Evolutionary conservation across 495 filamentous ascomycete species (phyloP), one percentile per base, ranked within the genome.

Genomic region (Xylaria acuta): DNA sequence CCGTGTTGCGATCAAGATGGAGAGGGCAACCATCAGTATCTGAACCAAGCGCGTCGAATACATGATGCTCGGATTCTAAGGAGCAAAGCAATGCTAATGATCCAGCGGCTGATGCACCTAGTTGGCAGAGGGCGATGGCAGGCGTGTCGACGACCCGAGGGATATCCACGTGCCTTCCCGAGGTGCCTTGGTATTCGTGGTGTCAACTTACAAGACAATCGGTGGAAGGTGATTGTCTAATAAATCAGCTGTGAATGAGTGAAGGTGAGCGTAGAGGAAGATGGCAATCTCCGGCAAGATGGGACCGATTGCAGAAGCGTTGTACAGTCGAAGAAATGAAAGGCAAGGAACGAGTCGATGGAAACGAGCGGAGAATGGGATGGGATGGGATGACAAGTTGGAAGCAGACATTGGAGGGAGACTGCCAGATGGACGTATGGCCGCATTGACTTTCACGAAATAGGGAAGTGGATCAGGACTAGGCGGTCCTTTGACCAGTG

Each of bases 1-100:
- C 67, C 82, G 80, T 40, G 80, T 81, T 69, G 81, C 81, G 56
- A 79, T 75, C 25, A 81, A 49, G 51, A 83, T 79, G 32, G 82
- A 83, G 32, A 86, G 79, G 54, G 79, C 83, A 65, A 83, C 70
- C 67, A 82, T 75, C 66, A 86, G 67, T 49, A 85, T 59, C 54
- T 81, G 70, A 40, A 83, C 65, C 45, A 81, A 70, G 62, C 75
- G 78, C 69, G 45, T 80, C 38, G 78, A 78, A 75, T 79, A 78
- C 82, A 86, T 85, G 74, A 67, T 79, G 77, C 12, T 64, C 67
- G 43, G 53, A 36, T 58, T 40, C 64, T 70, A 51, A 12, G 38
- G 7, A 16, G 14, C 32, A 38, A 67, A n/a, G n/a, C n/a, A n/a
- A 58, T 7, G 45, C 51, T 4, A 16, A n/a, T 22, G 20, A 47